Conservation (phyloP, 2,329 filamentous ascomycete species). For the Stromatinia cepivora region DNA sequence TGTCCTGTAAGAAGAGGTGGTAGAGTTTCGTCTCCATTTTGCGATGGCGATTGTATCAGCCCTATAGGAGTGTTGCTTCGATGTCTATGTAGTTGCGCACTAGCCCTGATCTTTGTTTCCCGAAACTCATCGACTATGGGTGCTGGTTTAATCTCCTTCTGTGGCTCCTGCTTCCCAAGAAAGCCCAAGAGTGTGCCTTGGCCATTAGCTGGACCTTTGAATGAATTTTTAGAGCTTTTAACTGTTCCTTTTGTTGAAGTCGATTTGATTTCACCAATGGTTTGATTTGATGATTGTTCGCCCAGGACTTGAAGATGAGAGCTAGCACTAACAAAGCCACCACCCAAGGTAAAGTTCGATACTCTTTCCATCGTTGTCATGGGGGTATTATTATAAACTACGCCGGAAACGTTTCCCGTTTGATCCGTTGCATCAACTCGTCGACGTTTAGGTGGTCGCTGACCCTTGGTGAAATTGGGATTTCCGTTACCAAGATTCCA, state of each 20-base stretch:
- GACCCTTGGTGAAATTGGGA: constrained; percentile 32
- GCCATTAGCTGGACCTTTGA: constrained; percentile 26
- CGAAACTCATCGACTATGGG: background rate
- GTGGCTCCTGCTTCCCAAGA: constrained; percentile 31
- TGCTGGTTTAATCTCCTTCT: background rate
- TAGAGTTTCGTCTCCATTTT: background rate
- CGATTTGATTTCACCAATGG: constrained; percentile 28
- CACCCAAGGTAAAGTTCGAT: constrained; percentile 62
- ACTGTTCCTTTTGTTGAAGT: constrained; percentile 3
- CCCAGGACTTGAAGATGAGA: constrained; percentile 39
- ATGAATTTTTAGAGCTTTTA: constrained; percentile 25
- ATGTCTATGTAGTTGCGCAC: constrained; percentile 15
- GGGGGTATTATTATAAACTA: constrained; percentile 44
- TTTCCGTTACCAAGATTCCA: constrained; percentile 42
- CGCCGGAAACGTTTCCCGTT: constrained; percentile 26
- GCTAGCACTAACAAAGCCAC: constrained; percentile 38
- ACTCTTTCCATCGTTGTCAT: constrained; percentile 63
- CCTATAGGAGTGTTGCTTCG: background rate
- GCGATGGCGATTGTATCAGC: background rate
- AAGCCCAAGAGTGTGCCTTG: constrained; percentile 37
- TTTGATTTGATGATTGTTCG: constrained; percentile 35
- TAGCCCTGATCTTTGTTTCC: background rate
- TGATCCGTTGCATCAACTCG: constrained; percentile 29
- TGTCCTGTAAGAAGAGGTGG: constrained; percentile 29
- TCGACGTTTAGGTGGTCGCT: constrained; percentile 36